Conservation (phyloP, 495 filamentous ascomycete genomes). For the Penicillium steckii region DNA sequence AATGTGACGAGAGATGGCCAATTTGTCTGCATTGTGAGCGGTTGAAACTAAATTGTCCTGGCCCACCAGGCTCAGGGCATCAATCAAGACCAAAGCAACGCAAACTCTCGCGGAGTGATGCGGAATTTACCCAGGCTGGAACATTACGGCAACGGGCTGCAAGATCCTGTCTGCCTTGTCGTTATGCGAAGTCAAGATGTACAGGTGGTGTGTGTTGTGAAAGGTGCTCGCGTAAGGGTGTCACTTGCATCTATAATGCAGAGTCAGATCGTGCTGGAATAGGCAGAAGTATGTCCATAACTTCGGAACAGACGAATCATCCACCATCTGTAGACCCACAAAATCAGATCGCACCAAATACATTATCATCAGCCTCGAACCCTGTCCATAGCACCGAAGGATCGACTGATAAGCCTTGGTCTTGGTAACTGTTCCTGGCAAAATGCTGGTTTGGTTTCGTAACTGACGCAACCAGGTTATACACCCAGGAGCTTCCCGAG, state of each 20-base stretch:
- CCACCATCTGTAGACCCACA: not conserved
- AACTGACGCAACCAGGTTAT: constrained; percentile 11
- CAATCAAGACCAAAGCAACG: not conserved
- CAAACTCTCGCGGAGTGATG: not conserved
- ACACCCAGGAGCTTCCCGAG: constrained; percentile 12
- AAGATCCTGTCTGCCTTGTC: constrained; percentile 25
- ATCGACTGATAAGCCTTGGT: not conserved
- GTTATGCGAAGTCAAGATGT: constrained; percentile 25
- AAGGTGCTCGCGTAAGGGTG: constrained; percentile 15
- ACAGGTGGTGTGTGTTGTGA: constrained; percentile 20
- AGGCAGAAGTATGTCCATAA: not conserved
- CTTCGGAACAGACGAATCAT: not conserved
- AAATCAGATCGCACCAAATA: not conserved
- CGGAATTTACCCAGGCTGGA: constrained; percentile 18
- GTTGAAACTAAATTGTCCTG: constrained; percentile 16
- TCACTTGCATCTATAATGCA: constrained; percentile 21
- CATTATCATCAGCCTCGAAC: not conserved
- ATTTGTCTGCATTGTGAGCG: constrained; percentile 16
- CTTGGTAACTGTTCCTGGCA: constrained; percentile 1
- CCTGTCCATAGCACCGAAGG: not conserved
- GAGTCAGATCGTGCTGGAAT: not conserved
- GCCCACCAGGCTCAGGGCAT: constrained; percentile 7
- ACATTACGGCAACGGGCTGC: constrained; percentile 19
- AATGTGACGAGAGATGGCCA: constrained; percentile 23
- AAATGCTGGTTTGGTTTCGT: not conserved